Evolutionary conservation across 2,329 filamentous ascomycete genomes (phyloP), one percentile per base, ranked within the genome.

Genomic region (Sclerotiophoma versabilis): DNA sequence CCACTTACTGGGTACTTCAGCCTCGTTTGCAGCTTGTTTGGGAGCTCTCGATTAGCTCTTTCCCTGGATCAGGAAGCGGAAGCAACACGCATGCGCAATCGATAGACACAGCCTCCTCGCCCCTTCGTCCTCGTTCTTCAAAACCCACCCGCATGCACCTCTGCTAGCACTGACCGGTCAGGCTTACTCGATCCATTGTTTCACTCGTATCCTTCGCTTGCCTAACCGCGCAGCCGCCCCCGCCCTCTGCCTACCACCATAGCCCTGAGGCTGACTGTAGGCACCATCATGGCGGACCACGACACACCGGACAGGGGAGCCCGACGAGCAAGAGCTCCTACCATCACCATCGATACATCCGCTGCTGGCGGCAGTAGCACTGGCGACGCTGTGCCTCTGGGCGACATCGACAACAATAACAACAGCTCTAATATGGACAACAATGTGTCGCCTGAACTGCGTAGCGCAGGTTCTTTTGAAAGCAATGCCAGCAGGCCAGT

Each of bases 401-500:
- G 68, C 36, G 61, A 73, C 15, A 58, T 70, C 17, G 66, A 67
- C 22, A 72, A 76, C 34, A 68, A 67, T 20, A 72, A 76, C 34
- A 68, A 60, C 47, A 63, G 58, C 43, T 36, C 39, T 47, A 48
- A 33, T 36, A 54, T 66, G 54, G 60, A 63, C 7, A 43, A 42
- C 20, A 50, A 27, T 27, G 42, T 42, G 4, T 72, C 74, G 6
- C 69, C 81, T 1, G 84, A 87, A 61, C 70, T 82, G 38, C 80
- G 81, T 57, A 78, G 79, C 15, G 78, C 83, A n/a, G 79, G 80
- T 30, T 87, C 86, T 1, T 87, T 89, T 62, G 88, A 90, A 32
- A 84, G 79, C 72, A 83, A 79, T 60, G 86, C 88, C 57, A 86
- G 84, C 64, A 78, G 85, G 63, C 87, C 87, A 10, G 87, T 83